A percentile compares a stretch with the other conserved stretches of the same genome.
These are phyloP conservation scores for Leishmania gerbilli DNA, from an alignment of 208 protist species.

Conservation along the genomic window DNA sequence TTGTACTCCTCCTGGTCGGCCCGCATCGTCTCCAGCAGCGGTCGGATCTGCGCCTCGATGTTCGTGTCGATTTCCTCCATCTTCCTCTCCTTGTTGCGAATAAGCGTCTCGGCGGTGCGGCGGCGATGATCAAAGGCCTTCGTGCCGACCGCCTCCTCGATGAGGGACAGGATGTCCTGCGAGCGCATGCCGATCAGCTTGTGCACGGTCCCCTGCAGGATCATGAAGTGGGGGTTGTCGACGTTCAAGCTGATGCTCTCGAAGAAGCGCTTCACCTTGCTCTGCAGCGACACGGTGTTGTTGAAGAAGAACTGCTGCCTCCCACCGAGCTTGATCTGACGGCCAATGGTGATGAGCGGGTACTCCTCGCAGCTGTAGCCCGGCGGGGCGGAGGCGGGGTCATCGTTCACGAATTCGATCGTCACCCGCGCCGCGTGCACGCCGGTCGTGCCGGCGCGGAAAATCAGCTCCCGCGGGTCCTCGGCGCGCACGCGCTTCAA, in stretches of 20 bases:
- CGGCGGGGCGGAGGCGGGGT: slow-evolving; percentile 93
- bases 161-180: slow-evolving; percentile 97
- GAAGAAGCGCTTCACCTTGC: slow-evolving; percentile 99
- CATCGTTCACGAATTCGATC: slow-evolving; percentile 99
- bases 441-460: slow-evolving; percentile 99
- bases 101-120: slow-evolving; percentile 94
- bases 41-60: slow-evolving; percentile 83
- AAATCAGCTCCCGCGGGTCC: slow-evolving; percentile 98
- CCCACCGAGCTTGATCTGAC: slow-evolving; percentile 96
- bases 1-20: slow-evolving; percentile 90
- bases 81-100: slow-evolving; percentile 99
- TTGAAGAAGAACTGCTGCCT: slow-evolving; percentile 99
- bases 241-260: slow-evolving; percentile 99
- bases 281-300: slow-evolving; percentile 95
- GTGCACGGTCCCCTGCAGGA: slow-evolving; percentile 99
- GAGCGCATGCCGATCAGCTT: slow-evolving; percentile 99
- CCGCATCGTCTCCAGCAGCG: slow-evolving; percentile 86
- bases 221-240: slow-evolving; percentile 99
- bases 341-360: slow-evolving; percentile 97
- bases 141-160: slow-evolving; percentile 99
- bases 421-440: slow-evolving; percentile 99
- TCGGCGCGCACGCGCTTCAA: slow-evolving; percentile 97
- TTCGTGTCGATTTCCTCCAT: slow-evolving; percentile 97
- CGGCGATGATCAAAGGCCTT: slow-evolving; percentile 99
- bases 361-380: slow-evolving; percentile 97